Evolutionary conservation across 805 yeast genomes (phyloP), one percentile per base, ranked within the genome.

Genomic region (Candida sithepensis): DNA sequence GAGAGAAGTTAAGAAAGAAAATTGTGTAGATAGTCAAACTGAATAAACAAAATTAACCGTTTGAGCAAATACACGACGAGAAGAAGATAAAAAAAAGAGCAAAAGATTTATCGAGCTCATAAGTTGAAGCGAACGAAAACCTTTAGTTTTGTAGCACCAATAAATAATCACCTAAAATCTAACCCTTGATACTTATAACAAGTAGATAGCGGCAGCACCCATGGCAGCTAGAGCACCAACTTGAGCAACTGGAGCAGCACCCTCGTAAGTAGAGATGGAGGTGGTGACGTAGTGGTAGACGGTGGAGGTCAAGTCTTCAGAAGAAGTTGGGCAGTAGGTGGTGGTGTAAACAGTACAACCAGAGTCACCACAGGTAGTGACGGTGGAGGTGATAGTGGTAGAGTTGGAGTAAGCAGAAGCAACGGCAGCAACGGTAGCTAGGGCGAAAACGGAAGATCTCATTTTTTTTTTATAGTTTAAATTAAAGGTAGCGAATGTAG

Each of bases 221-320:
- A 60, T 42, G 45, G 57, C 62, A 43, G 60, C 62, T 34, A 53
- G 37, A 41, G 60, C 61, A 48, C 58, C 61, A 41, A 50, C 58
- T 48, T 57, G 61, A 39, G 59, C 59, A 47, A 47, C 56, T 26
- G 56, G 55, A 48, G 59, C 67, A 39, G 57, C 65, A 48, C 61
- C 67, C 47, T 57, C 61, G 57, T 51, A 64, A 41, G 68, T 57
- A 30, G 59, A 57, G 45, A 57, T 44, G 19, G 45, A 39, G 16
- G 43, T 39, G 20, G 41, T 30, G 36, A 42, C 19, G 26, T 41
- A 33, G 22, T 7, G 9, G 24, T 40, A 34, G 5, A n/a, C 10
- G 28, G 44, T 33, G 12, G 44, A 33, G n/a, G 41, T 37, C 13
- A 21, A 3, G 14, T 34, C 16, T 7, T 6, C 34, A 24, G 36